Base-by-base conservation (phyloP, 106 monocot species). In the Dendrobium nobile region DNA sequence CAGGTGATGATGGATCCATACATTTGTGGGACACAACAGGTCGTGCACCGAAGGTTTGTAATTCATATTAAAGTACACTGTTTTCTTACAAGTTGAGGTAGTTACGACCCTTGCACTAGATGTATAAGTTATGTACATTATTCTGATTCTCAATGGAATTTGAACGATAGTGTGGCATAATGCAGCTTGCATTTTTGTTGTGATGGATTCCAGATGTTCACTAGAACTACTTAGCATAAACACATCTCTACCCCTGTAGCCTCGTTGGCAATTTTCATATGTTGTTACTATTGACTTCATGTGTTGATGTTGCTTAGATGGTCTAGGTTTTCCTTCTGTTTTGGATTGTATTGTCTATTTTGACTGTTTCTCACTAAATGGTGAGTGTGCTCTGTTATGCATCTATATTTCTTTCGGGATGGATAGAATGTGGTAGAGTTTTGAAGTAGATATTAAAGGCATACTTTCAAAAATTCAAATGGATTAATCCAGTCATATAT, bases 1-100 rank as follows among this genome's bases (percentile, higher is more conserved):
- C 95, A 78, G 98, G 98, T 73, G 98, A 98, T 88, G 98, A 93
- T 91, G 98, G 98, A 76, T 95, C 94, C 74, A 75, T 98, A 77
- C 94, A 98, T 87, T 78, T 98, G 41, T 95, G 94, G 95, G 98
- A 98, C 82, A 91, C 92, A 77, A 98, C 92, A 45, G 87, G 86
- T 54, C 89, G 91, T 48, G 81, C 47, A 68, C 92, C 98, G 4
- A 98, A 95, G 98, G 98, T 98, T 82, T 75, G 83, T 77, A 48
- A 72, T 43, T 44, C 68, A 58, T 65, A 7, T 13, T 51, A 18
- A 61, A 43, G 9, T 48, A 20, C 22, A 41, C 26, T 77, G 31
- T 75, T 77, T 41, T 67, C 17, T 27, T 70, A 37, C 13, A 70
- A 33, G 20, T 64, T 64, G n/a, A 37, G 51, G 2, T 51, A 51